A percentile compares a stretch with the other conserved stretches of the same genome.
Evolutionary conservation across 2,329 filamentous ascomycete genomes (phyloP).

Genomic region (Parafenestella ontariensis): DNA sequence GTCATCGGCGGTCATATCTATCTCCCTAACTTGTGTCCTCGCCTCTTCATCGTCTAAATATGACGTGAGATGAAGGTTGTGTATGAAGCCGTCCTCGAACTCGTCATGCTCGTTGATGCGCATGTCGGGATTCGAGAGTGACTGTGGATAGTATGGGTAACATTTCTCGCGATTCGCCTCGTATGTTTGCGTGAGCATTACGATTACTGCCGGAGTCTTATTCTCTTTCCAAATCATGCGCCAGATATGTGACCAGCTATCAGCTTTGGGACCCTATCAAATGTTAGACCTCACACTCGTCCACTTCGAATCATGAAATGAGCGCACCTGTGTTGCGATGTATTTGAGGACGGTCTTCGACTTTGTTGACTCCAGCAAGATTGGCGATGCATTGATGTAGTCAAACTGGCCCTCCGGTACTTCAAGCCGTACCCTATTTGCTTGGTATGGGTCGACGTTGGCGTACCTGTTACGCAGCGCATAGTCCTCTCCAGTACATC

Average conservation of each 20-base stretch:
- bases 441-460: constrained; percentile 89
- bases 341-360: constrained; percentile 63
- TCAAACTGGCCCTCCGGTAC: constrained; percentile 71
- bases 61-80: constrained; percentile 68
- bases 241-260: constrained; percentile 84
- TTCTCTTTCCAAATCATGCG: constrained; percentile 91
- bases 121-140: constrained; percentile 47
- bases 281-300: not conserved
- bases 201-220: constrained; percentile 74
- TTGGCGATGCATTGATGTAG: constrained; percentile 62
- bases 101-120: constrained; percentile 69
- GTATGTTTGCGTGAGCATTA: constrained; percentile 92
- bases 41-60: constrained; percentile 62
- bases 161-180: constrained; percentile 84
- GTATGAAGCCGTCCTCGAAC: constrained; percentile 71
- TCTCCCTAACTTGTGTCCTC: constrained; percentile 74
- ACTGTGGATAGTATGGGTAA: constrained; percentile 80
- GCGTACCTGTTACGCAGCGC: constrained; percentile 79
- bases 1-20: constrained; percentile 60
- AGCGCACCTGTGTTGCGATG: constrained; percentile 80
- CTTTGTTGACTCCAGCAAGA: constrained; percentile 51
- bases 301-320: not conserved
- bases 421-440: constrained; percentile 80
- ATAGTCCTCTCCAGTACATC: constrained; percentile 64
- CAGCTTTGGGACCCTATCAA: constrained; percentile 76